Conservation (phyloP, 176 grass and related monocot species). For the Guadua angustifolia region DNA sequence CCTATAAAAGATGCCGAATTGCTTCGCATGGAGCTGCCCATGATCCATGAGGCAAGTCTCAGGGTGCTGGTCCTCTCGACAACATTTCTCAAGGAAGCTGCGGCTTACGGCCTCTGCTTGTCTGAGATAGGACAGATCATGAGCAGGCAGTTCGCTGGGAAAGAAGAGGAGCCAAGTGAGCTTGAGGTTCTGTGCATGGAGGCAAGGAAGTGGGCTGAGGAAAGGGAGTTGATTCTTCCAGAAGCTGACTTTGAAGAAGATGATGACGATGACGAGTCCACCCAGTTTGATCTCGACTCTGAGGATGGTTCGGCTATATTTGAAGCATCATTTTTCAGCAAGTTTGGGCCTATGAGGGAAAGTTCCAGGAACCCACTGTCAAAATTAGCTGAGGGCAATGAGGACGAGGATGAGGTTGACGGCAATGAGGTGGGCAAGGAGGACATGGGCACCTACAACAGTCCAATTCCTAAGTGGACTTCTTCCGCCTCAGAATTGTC, state of each 20-base stretch:
- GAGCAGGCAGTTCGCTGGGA: constrained; percentile 60
- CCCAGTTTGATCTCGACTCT: constrained; percentile 59
- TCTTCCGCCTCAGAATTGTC: constrained; percentile 49
- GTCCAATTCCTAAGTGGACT: constrained; percentile 15
- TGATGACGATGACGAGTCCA: constrained; percentile 29
- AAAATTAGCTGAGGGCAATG: constrained; percentile 51
- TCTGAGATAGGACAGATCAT: constrained; percentile 76
- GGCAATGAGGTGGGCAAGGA: constrained; percentile 16
- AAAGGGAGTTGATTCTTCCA: constrained; percentile 46
- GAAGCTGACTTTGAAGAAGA: constrained; percentile 40
- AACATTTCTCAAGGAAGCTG: constrained; percentile 70
- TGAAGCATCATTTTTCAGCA: constrained; percentile 39
- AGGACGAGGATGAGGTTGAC: constrained; percentile 36
- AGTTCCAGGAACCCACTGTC: constrained; percentile 49
- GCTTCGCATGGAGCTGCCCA: constrained; percentile 60
- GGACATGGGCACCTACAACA: constrained; percentile 10
- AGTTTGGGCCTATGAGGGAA: constrained; percentile 22
- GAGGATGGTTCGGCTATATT: constrained; percentile 48
- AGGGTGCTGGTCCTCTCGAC: constrained; percentile 67
- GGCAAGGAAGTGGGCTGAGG: constrained; percentile 48
- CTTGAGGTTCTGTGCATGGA: constrained; percentile 64
- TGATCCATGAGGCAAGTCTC: constrained; percentile 68
- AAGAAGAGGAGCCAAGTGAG: constrained; percentile 68
- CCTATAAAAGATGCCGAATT: constrained; percentile 59
- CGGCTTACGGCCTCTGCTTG: constrained; percentile 51